These are phyloP conservation scores for Citrus australasica DNA, from an alignment of 345 rosid species.

Conservation along the genomic window DNA sequence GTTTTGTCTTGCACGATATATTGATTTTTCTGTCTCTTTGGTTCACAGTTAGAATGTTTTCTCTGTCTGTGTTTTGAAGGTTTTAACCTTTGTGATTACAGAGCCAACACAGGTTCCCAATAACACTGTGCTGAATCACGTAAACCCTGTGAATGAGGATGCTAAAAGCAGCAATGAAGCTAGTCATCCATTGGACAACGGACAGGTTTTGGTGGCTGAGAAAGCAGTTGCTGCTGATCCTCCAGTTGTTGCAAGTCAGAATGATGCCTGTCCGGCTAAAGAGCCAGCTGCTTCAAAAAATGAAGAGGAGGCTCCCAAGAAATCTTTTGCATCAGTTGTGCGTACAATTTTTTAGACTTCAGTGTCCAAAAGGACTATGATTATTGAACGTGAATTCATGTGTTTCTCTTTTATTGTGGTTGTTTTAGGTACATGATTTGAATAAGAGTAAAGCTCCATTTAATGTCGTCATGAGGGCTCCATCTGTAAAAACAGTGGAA, in stretches of 20 bases:
- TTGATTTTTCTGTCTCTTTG: not conserved
- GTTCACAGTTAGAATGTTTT: not conserved
- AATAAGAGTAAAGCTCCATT: slow-evolving; percentile 38
- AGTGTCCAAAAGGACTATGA: not conserved
- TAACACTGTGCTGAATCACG: slow-evolving; percentile 14
- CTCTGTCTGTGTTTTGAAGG: not conserved
- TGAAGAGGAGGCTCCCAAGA: slow-evolving; percentile 44
- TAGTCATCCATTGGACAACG: slow-evolving; percentile 25
- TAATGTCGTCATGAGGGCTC: slow-evolving; percentile 22
- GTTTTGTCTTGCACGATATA: not conserved
- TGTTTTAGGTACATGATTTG: slow-evolving; percentile 44
- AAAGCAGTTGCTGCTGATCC: slow-evolving; percentile 21
- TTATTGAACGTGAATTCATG: not conserved
- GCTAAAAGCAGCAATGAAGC: slow-evolving; percentile 16
- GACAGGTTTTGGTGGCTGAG: slow-evolving; percentile 24
- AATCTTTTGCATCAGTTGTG: slow-evolving; percentile 62
- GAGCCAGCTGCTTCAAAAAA: slow-evolving; percentile 20
- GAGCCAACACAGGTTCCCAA: slow-evolving; percentile 25
- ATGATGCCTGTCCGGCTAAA: slow-evolving; percentile 17
- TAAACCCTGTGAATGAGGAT: slow-evolving; percentile 17
- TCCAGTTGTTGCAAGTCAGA: slow-evolving; percentile 5
- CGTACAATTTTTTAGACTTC: slow-evolving; percentile 11
- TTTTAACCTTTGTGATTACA: slow-evolving; percentile 18
- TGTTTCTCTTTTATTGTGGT: not conserved
- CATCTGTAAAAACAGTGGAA: slow-evolving; percentile 33